phyloP scores from a whole-genome alignment of 1,139 yeast genomes.

The Petasospora fabianii region DNA sequence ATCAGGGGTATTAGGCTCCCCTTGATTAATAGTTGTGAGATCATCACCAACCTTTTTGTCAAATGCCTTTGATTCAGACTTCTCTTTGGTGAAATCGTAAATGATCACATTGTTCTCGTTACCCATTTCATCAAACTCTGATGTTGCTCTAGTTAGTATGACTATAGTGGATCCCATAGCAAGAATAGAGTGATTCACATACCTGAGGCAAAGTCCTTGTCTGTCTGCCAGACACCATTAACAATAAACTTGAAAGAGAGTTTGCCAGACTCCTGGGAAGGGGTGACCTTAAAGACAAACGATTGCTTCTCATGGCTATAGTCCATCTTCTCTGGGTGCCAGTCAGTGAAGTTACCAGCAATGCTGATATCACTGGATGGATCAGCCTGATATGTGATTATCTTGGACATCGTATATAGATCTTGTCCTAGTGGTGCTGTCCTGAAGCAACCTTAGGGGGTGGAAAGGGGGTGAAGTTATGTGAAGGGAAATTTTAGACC shows the following conservation, averaged over 20 bases:
- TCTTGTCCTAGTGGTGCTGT: neutral
- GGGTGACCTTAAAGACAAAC: conserved; percentile 15
- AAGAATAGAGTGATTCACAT: conserved; percentile 9
- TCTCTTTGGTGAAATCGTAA: conserved; percentile 15
- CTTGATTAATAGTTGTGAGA: conserved; percentile 8
- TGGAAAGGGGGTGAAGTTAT: too few relatives aligned
- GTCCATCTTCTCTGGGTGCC: conserved; percentile 16
- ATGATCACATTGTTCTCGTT: conserved; percentile 26
- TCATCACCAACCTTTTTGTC: conserved; percentile 2
- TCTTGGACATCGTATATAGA: conserved; percentile 3
- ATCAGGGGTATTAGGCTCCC: conserved; percentile 20
- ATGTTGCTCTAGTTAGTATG: neutral
- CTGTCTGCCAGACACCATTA: conserved; percentile 21
- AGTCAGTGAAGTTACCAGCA: conserved; percentile 27
- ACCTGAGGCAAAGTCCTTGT: conserved; percentile 24
- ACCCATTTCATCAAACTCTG: conserved; percentile 23
- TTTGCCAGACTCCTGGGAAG: conserved; percentile 14
- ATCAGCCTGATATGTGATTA: conserved; percentile 10
- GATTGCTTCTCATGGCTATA: conserved; percentile 6
- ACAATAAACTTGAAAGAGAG: conserved; percentile 25
- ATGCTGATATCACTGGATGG: conserved; percentile 17
- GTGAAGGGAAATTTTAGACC: too few relatives aligned
- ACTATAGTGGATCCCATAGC: neutral
- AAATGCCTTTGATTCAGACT: neutral
- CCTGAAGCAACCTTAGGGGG: too few relatives aligned